These are phyloP conservation scores for Pulveroboletus sp. DNA, from an alignment of 768 basidiomycete genomes.

Conservation along the genomic window DNA sequence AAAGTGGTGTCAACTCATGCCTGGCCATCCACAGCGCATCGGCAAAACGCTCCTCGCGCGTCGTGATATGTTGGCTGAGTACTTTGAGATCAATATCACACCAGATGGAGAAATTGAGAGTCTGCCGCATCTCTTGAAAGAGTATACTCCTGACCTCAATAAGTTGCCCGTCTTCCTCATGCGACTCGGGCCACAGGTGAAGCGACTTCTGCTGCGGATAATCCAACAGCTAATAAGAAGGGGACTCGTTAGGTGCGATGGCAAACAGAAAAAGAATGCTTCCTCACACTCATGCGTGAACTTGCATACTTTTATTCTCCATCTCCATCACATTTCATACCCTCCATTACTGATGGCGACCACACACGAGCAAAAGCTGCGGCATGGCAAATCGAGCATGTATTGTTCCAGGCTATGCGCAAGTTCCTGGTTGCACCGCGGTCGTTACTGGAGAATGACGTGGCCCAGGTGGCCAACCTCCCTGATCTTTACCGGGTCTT, in stretches of 20 bases:
- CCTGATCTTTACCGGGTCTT: conserved; percentile 94
- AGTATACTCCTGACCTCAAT: conserved; percentile 87
- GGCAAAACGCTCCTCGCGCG: conserved; percentile 51
- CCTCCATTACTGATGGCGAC: conserved; percentile 26
- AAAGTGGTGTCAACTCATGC: background rate
- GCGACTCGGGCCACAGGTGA: conserved; percentile 87
- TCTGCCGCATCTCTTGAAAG: conserved; percentile 77
- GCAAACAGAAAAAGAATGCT: conserved; percentile 80
- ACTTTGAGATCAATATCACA: conserved; percentile 77
- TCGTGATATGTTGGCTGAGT: conserved; percentile 86
- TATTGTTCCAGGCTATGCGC: conserved; percentile 82
- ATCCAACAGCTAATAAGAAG: background rate
- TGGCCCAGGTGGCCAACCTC: conserved; percentile 84
- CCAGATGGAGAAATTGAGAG: conserved; percentile 63
- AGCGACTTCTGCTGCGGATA: background rate
- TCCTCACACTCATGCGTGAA: conserved; percentile 80
- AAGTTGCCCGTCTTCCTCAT: conserved; percentile 86
- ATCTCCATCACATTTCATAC: conserved; percentile 15
- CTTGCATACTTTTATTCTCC: conserved; percentile 89
- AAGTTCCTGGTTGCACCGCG: conserved; percentile 68
- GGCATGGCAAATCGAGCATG: conserved; percentile 86
- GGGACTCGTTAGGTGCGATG: conserved; percentile 70
- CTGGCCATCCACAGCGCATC: conserved; percentile 48
- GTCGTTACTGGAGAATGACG: conserved; percentile 61
- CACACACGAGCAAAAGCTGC: conserved; percentile 48